Base-by-base conservation (phyloP, 179 eudicot genomes). In the Beta macrorhiza region DNA sequence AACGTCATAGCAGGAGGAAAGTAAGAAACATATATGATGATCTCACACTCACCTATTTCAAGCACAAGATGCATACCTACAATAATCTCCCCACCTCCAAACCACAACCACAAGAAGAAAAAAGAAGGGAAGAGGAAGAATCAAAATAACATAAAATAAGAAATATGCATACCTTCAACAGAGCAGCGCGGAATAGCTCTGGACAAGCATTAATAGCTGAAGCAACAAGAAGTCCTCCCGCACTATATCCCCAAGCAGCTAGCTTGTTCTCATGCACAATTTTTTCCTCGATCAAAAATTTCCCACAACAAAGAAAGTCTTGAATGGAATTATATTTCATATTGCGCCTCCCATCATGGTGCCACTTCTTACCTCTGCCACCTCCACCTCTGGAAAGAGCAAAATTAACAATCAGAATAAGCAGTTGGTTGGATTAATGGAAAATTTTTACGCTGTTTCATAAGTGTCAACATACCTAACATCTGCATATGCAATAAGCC, bases 401-500 rank as follows among this genome's bases (percentile, higher is more conserved):
- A 47, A 51, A 79, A 72, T 74, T 32, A 57, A 69, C 59, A 47
- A 65, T 67, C 17, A 58, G 13, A 22, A 17, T 70, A 22, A 79
- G 69, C 78, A 82, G 52, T 10, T 3, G 13, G 55, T 45, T 57
- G 49, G 67, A 57, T 45, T 16, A 15, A 4, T 49, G 32, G 22
- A 77, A 71, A 29, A 32, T 13, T 52, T 32, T 17, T 29, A 53
- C n/a, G 52, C 64, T 29, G 65, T 17, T 56, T 57, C 16, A 22
- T 42, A 72, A 74, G 73, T 51, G 13, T 16, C 7, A 59, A 59
- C 81, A 37, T 14, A 96, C 99, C 99, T 91, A 81, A 96, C 99
- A 90, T 96, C 97, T 17, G 99, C 99, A 87, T 93, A 96, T 74
- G 96, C 99, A 84, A 96, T 82, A 82, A 96, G 87, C 99, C 99